Base-by-base conservation (phyloP, 441 rosid genomes). In the Syzygium malaccense region DNA sequence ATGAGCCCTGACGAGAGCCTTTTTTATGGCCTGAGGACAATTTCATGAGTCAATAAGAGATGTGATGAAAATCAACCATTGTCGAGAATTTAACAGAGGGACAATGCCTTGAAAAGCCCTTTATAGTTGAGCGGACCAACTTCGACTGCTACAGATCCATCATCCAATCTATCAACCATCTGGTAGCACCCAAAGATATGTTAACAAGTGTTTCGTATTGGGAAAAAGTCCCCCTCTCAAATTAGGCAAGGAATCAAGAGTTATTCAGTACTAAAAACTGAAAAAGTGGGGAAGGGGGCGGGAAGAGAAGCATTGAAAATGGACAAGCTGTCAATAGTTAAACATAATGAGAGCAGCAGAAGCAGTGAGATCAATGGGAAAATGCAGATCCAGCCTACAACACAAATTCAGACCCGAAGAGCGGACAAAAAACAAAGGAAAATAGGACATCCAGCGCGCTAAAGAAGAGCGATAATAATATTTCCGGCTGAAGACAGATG, bases 91-190 rank as follows among this genome's bases (percentile, higher is more conserved):
- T 14, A 87, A 87, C 90, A 25, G 80, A 78, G 91, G 54, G 80
- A 87, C 85, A 91, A 86, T 93, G 92, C 99, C 99, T 96, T 96
- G 91, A 96, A 94, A 88, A 98, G 95, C 89, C 96, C 96, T 91
- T 92, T 95, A 91, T 96, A 96, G 85, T 98, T 98, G 88, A 94
- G 96, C 7, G 96, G 94, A 88, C 97, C 96, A 89, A 95, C 95
- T 92, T 93, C 95, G 53, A 94, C 93, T 49, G 95, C 89, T 86
- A 98, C 94, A 66, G 92, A 93, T 91, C 98, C 99, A 91, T 95
- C 99, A 92, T 98, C 99, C 93, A 96, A 92, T 91, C 95, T 95
- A 90, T 95, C 96, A 49, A 96, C 99, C 99, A 98, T 95, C 99
- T 97, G 95, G 89, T 89, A 90, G 85, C 33, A n/a, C 68, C 68